phyloP scores from a whole-genome alignment of 1,284 basidiomycete species.

The Ustilago nuda region DNA sequence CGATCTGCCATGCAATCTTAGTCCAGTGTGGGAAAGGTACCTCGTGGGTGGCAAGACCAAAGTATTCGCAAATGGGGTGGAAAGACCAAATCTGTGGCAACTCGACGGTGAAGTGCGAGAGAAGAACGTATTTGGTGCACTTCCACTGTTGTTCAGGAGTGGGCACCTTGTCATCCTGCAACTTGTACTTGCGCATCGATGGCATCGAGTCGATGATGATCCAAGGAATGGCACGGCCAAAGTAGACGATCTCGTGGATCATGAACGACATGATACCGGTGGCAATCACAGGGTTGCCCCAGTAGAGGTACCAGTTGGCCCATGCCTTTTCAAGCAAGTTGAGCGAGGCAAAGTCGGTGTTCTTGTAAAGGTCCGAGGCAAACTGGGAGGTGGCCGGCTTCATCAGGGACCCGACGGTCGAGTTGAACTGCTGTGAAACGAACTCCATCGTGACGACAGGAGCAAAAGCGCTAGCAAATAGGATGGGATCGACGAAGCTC shows the following conservation, averaged over 20 bases:
- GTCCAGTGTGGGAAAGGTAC: slow-evolving; percentile 82
- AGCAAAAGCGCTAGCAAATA: slow-evolving; percentile 9
- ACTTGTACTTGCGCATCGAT: slow-evolving; percentile 93
- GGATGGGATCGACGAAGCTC: slow-evolving; percentile 6
- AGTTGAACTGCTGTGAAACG: slow-evolving; percentile 48
- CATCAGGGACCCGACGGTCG: slow-evolving; percentile 46
- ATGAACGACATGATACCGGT: slow-evolving; percentile 94
- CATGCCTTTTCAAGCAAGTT: slow-evolving; percentile 69
- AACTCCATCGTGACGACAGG: slow-evolving; percentile 42
- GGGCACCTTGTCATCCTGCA: slow-evolving; percentile 84
- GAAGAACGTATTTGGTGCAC: slow-evolving; percentile 92
- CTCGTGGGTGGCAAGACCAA: slow-evolving; percentile 91
- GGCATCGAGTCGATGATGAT: slow-evolving; percentile 94
- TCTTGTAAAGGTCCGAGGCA: slow-evolving; percentile 62
- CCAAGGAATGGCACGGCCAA: slow-evolving; percentile 94
- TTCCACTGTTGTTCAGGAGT: slow-evolving; percentile 89
- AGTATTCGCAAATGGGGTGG: slow-evolving; percentile 88
- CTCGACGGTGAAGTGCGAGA: slow-evolving; percentile 96
- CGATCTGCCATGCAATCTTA: slow-evolving; percentile 77
- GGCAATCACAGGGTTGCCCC: slow-evolving; percentile 87
- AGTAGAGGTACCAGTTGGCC: slow-evolving; percentile 69
- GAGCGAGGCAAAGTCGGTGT: slow-evolving; percentile 55
- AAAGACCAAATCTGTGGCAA: slow-evolving; percentile 95
- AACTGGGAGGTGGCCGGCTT: slow-evolving; percentile 68
- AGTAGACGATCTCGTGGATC: slow-evolving; percentile 95